Conservation (phyloP, 768 basidiomycete genomes). For the Phaeotremella fagi region DNA sequence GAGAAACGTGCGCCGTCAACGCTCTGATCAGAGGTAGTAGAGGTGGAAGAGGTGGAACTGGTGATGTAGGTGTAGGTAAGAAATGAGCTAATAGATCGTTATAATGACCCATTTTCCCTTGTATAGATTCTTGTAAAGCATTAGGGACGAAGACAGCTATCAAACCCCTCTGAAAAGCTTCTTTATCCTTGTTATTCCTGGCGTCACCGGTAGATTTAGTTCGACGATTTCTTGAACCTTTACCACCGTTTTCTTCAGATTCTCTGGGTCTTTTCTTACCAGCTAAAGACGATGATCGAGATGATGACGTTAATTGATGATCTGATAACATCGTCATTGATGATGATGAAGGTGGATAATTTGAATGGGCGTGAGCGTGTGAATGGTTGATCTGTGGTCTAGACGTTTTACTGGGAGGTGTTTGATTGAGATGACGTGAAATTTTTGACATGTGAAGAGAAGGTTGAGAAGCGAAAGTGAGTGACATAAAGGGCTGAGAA, state of each 20-base stretch:
- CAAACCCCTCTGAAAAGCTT: constrained; percentile 46
- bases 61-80: constrained; percentile 45
- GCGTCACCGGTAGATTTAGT: constrained; percentile 45
- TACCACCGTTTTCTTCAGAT: constrained; percentile 20
- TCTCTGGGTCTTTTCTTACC: constrained; percentile 37
- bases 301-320: constrained; percentile 10
- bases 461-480: constrained; percentile 25
- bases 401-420: constrained; percentile 3
- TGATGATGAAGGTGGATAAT: constrained; percentile 2
- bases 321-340: constrained; percentile 17
- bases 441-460: constrained; percentile 28
- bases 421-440: constrained; percentile 4
- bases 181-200: constrained; percentile 21
- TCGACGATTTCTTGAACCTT: constrained; percentile 18
- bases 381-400: constrained; percentile 4
- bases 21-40: constrained; percentile 61
- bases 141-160: constrained; percentile 49
- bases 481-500: constrained; percentile 16
- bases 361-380: not conserved
- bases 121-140: constrained; percentile 39
- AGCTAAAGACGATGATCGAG: constrained; percentile 30
- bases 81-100: constrained; percentile 89
- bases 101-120: constrained; percentile 73
- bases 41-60: constrained; percentile 50
- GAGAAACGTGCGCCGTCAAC: constrained; percentile 84